Evolutionary conservation across 176 grass and related monocot species (phyloP).

Genomic region (Carex parvula): DNA sequence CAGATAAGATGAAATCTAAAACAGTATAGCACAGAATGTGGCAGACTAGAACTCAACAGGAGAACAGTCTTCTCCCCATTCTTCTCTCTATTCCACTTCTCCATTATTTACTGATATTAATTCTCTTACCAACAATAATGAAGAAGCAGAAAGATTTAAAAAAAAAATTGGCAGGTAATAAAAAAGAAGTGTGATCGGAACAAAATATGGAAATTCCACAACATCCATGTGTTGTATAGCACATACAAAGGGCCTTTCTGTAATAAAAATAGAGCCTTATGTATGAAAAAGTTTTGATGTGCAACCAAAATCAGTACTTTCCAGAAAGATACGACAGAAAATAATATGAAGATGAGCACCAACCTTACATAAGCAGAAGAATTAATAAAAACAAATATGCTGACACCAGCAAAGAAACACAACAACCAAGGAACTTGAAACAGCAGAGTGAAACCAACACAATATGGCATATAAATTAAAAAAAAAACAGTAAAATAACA

Average conservation of each 20-base stretch:
- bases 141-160: neutral
- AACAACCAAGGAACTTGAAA: neutral
- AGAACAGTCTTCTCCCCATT: neutral
- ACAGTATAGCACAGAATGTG: neutral
- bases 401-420: neutral
- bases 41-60: neutral
- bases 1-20: neutral
- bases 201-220: neutral
- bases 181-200: neutral
- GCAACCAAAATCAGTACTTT: neutral
- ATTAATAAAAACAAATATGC: neutral
- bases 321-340: neutral
- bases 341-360: neutral
- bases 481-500: slow-evolving; percentile 4
- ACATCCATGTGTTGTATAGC: neutral
- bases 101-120: neutral
- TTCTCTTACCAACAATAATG: neutral
- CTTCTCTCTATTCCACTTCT: neutral
- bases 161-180: neutral
- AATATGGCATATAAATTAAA: neutral
- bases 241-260: neutral
- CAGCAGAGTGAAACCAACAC: neutral
- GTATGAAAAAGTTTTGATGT: neutral
- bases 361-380: neutral
- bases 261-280: neutral